A percentile compares a stretch with the other conserved stretches of the same genome.
phyloP scores from a whole-genome alignment of 2,329 filamentous ascomycete genomes.

The Helminthosporium solani region DNA sequence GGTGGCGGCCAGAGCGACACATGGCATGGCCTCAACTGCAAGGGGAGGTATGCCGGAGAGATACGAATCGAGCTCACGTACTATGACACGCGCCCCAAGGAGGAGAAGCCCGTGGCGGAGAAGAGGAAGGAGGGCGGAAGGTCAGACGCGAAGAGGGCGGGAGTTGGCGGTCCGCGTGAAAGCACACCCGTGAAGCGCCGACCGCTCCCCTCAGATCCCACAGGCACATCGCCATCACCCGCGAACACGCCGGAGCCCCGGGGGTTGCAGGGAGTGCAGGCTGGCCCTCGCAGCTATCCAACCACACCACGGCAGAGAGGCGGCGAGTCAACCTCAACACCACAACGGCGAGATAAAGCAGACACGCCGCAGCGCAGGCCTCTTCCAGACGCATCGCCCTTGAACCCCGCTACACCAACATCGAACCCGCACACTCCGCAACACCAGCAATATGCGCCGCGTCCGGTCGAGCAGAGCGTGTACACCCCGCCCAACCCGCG shows the following conservation, averaged over 20 bases:
- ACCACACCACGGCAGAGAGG: conserved; percentile 33
- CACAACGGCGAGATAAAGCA: conserved; percentile 21
- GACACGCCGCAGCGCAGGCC: conserved; percentile 33
- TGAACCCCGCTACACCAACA: conserved; percentile 16
- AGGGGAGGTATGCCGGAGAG: conserved; percentile 93
- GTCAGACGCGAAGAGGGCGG: conserved; percentile 39
- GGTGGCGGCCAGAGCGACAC: conserved; percentile 92
- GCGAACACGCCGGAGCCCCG: conserved; percentile 32
- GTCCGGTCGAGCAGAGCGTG: conserved; percentile 16
- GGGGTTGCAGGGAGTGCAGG: conserved; percentile 28
- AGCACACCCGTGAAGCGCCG: conserved; percentile 73
- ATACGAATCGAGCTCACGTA: conserved; percentile 94
- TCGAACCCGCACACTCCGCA: conserved; percentile 29
- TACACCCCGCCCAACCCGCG: conserved; percentile 29
- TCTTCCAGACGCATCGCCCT: conserved; percentile 28
- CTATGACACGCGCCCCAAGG: conserved; percentile 85
- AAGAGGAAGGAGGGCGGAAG: conserved; percentile 51
- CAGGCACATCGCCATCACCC: conserved; percentile 49
- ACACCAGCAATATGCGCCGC: conserved; percentile 18
- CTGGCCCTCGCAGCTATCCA: conserved; percentile 37
- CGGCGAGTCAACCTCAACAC: conserved; percentile 21
- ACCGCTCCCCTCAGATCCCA: conserved; percentile 78
- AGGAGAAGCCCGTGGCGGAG: conserved; percentile 63
- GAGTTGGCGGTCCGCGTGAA: conserved; percentile 52
- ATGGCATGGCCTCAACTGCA: conserved; percentile 86